Evolutionary conservation across 2,329 filamentous ascomycete genomes (phyloP).

Genomic region (Emergomyces pasteurianus): DNA sequence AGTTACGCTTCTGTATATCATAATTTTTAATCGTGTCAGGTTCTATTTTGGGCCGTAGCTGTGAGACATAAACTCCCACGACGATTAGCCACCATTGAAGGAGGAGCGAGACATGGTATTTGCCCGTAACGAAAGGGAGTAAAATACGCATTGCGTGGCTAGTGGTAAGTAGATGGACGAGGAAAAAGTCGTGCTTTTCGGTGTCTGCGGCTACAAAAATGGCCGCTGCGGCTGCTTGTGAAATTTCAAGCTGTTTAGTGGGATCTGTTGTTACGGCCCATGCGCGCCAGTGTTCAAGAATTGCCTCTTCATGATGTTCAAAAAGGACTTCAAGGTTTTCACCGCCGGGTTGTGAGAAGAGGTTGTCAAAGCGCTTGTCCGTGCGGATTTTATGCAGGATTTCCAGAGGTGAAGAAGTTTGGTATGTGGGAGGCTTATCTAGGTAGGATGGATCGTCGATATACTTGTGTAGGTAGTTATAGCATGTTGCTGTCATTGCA

Average conservation of each 20-base stretch:
- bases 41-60: conserved; percentile 60
- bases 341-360: conserved; percentile 48
- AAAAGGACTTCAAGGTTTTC: conserved; percentile 59
- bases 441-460: conserved; percentile 64
- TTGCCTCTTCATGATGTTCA: conserved; percentile 51
- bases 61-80: conserved; percentile 63
- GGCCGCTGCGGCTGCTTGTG: conserved; percentile 44
- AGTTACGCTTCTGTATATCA: conserved; percentile 54
- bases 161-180: conserved; percentile 70
- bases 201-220: conserved; percentile 27
- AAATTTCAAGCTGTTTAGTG: conserved; percentile 61
- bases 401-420: conserved; percentile 52
- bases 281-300: conserved; percentile 84
- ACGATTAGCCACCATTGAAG: conserved; percentile 84
- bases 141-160: conserved; percentile 83
- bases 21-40: conserved; percentile 49
- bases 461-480: conserved; percentile 46
- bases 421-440: conserved; percentile 42
- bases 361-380: conserved; percentile 57
- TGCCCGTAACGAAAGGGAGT: conserved; percentile 61
- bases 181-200: conserved; percentile 66
- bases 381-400: conserved; percentile 57
- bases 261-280: conserved; percentile 58
- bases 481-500: conserved; percentile 51
- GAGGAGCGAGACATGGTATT: conserved; percentile 61